phyloP scores from a whole-genome alignment of 768 basidiomycete species.

The Candolleomyces aberdarensis region DNA sequence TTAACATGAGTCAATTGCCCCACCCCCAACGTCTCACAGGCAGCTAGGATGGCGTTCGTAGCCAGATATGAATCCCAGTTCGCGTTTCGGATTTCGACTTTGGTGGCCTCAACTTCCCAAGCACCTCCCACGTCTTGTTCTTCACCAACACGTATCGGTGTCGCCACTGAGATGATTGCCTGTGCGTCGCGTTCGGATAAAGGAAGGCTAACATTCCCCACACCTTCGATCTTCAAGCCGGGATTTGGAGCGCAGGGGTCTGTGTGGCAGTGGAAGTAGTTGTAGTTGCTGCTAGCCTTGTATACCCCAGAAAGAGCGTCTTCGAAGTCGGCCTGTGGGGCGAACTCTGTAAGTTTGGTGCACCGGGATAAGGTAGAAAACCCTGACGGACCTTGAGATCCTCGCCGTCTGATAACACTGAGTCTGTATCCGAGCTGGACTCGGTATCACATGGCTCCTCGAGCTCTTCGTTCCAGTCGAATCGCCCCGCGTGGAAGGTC shows the following conservation, averaged over 20 bases:
- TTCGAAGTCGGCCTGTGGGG: constrained; percentile 17
- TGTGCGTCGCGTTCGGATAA: constrained; percentile 37
- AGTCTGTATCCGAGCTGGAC: no score
- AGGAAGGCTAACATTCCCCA: constrained; percentile 44
- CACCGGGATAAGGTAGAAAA: no score
- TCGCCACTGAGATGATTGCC: constrained; percentile 29
- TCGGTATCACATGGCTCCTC: no score
- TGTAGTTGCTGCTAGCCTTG: constrained; percentile 31
- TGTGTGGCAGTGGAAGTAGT: constrained; percentile 14
- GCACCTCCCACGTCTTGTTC: constrained; percentile 36
- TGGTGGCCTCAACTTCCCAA: constrained; percentile 45
- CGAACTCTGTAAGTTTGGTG: no score
- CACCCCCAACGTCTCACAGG: constrained; percentile 38
- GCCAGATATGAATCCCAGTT: constrained; percentile 36
- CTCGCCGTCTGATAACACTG: no score
- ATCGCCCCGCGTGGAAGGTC: no score
- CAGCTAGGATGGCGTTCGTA: constrained; percentile 19
- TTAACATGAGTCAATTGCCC: constrained; percentile 14
- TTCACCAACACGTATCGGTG: not conserved
- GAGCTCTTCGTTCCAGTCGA: no score
- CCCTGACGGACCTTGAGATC: no score
- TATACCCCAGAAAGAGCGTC: constrained; percentile 25
- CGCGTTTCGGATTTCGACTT: constrained; percentile 38
- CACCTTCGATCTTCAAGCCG: constrained; percentile 31
- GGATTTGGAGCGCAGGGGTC: constrained; percentile 38